Base-by-base conservation (phyloP, 1,284 basidiomycete genomes). In the Malassezia brasiliensis region DNA sequence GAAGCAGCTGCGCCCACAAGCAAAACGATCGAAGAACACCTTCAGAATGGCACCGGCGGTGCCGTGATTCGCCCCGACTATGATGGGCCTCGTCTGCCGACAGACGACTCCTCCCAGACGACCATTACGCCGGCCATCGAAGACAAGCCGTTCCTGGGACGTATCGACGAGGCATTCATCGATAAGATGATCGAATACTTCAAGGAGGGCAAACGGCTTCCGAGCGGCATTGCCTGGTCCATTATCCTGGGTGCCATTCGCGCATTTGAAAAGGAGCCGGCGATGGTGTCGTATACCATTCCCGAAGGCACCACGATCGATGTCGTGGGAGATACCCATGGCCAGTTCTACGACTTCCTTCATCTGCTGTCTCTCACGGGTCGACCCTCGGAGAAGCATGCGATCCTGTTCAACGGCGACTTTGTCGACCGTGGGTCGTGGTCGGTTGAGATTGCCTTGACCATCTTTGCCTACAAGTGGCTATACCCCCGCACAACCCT, bases 381-480 rank as follows among this genome's bases (percentile, higher is more conserved):
- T 20, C 50, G 50, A 34, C 74, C 74, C 2, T 64, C 61, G 31
- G 56, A 63, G 9, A 61, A 40, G 11, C 71, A 75, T 47, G 69
- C 68, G 5, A 49, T 74, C 22, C 64, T 74, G 22, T 74, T 72
- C 65, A 74, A 74, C 53, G 72, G 72, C 47, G 62, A 64, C 59
- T 65, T 65, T 62, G 94, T 98, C 38, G 94, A 99, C 76, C 84
- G 94, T 59, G 94, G 93, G 14, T 90, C 87, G 32, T 96, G 91
- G 91, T 89, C 88, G 10, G 86, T 96, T 56, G 94, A 99, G 77
- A 91, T 96, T 54, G 90, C 91, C 52, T 77, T 98, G 59, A 87
- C 87, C 9, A 84, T 91, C 2, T 88, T 98, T 71, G 89, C 91
- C 5, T 96, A 87, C 79, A 98, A 98, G 80, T 98, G 91, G 66